Evolutionary conservation across 1,139 yeast species (phyloP).

Genomic region (Starmera stellimalicola): DNA sequence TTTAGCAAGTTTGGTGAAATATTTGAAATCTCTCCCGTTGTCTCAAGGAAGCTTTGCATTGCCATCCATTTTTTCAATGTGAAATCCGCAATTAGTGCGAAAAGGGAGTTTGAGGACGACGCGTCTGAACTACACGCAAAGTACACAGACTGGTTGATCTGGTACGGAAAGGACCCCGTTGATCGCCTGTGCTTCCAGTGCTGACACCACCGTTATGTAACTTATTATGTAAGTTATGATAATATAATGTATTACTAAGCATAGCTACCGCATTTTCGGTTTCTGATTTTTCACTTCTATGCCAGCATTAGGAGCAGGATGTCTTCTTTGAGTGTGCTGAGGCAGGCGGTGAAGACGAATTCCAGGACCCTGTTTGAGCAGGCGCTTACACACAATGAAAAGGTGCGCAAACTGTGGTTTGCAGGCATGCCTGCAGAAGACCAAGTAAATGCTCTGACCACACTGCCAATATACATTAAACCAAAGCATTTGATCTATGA

Average conservation of each 20-base stretch:
- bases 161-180: slow-evolving; percentile 62
- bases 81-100: slow-evolving; percentile 55
- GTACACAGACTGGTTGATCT: slow-evolving; percentile 51
- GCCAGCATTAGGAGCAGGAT: too few relatives aligned
- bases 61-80: slow-evolving; percentile 56
- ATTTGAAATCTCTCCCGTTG: slow-evolving; percentile 54
- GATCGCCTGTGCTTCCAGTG: slow-evolving; percentile 37
- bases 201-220: not conserved
- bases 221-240: too few relatives aligned
- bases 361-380: slow-evolving; percentile 1
- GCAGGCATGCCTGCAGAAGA: slow-evolving; percentile 3
- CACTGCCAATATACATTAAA: slow-evolving; percentile 31
- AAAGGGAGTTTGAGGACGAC: slow-evolving; percentile 31
- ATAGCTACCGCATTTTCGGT: too few relatives aligned
- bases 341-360: slow-evolving; percentile 1
- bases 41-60: slow-evolving; percentile 57
- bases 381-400: not conserved
- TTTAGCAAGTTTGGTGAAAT: slow-evolving; percentile 52
- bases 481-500: slow-evolving; percentile 25
- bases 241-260: too few relatives aligned
- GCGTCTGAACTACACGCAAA: slow-evolving; percentile 31
- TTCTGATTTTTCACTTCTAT: too few relatives aligned
- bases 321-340: too few relatives aligned
- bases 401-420: slow-evolving; percentile 4
- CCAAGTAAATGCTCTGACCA: slow-evolving; percentile 26